These are phyloP conservation scores for Coemansia sp. DNA, from an alignment of 192 early-diverging fungal genomes.

Conservation along the genomic window DNA sequence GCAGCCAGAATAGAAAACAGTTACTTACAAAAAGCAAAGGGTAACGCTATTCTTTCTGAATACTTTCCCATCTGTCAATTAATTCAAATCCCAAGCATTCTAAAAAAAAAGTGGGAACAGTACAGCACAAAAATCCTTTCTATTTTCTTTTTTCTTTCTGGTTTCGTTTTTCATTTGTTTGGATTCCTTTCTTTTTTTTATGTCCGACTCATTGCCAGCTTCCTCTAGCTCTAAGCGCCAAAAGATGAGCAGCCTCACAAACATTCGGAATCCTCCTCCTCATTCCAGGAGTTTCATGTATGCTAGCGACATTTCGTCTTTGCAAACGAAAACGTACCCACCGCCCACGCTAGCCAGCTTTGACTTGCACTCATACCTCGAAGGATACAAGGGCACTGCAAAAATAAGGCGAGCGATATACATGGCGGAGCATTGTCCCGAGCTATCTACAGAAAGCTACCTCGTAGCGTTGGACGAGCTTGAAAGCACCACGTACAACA, in stretches of 20 bases:
- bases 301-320: neutral
- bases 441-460: constrained; percentile 21
- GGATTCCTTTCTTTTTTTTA: constrained; percentile 4
- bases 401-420: constrained; percentile 33
- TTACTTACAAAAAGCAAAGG: no score
- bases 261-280: neutral
- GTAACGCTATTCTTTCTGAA: no score
- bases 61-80: no score
- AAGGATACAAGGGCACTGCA: constrained; percentile 24
- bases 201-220: constrained; percentile 6
- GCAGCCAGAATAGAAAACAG: no score
- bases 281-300: neutral
- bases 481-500: constrained; percentile 19
- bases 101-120: neutral
- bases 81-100: no score
- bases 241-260: constrained; percentile 14
- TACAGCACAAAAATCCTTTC: no score
- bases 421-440: constrained; percentile 21
- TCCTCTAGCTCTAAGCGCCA: constrained; percentile 11
- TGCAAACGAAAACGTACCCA: neutral
- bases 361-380: constrained; percentile 22
- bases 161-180: constrained; percentile 3
- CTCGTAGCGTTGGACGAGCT: constrained; percentile 28
- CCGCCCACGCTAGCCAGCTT: constrained; percentile 33
- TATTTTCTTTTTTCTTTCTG: neutral